Evolutionary conservation across 345 rosid genomes (phyloP).

Genomic region (Eucalyptus victrix): DNA sequence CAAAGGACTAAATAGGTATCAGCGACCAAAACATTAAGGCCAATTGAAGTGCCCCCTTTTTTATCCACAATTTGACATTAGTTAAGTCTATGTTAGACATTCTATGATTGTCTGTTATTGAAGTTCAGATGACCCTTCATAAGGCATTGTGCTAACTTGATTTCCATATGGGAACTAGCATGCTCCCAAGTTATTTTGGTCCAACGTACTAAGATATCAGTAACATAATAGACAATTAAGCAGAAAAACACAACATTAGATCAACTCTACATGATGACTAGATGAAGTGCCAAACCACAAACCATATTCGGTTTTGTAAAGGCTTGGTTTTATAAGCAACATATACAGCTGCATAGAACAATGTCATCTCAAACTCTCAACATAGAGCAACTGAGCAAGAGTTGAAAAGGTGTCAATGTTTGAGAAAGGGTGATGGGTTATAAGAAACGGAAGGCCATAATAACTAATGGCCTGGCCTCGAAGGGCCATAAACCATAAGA

Average conservation of each 20-base stretch:
- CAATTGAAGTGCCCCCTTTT: not conserved
- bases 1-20: constrained; percentile 40
- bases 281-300: not conserved
- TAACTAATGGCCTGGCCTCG: not conserved
- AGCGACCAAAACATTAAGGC: not conserved
- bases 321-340: constrained; percentile 11
- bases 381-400: not conserved
- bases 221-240: not conserved
- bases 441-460: not conserved
- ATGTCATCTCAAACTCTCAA: not conserved
- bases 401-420: not conserved
- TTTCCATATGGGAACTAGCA: not conserved
- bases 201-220: not conserved
- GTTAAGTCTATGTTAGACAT: not conserved
- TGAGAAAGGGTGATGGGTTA: not conserved
- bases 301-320: not conserved
- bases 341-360: constrained; percentile 3
- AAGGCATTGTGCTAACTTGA: not conserved
- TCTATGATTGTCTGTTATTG: not conserved
- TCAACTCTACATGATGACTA: not conserved
- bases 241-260: not conserved
- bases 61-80: not conserved
- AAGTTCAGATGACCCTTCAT: not conserved
- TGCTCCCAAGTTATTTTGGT: not conserved
- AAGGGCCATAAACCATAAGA: not conserved